Conservation (phyloP, 495 filamentous ascomycete species). For the Xylaria venustula region DNA sequence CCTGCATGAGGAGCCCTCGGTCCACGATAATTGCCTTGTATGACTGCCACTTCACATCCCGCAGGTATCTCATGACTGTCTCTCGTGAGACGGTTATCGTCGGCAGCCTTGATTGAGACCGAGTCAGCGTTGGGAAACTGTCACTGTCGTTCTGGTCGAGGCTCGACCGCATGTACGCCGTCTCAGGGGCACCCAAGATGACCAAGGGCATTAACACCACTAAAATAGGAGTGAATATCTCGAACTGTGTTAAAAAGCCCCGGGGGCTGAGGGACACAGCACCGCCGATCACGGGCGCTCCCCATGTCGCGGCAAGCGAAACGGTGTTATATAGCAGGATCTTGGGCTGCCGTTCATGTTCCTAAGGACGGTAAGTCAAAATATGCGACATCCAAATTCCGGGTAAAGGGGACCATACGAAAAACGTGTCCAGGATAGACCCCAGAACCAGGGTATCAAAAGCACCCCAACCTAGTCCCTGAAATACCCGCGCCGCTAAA, state of each 20-base stretch:
- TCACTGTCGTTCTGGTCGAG: conserved; percentile 27
- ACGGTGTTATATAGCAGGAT: conserved; percentile 40
- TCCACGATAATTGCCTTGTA: conserved; percentile 27
- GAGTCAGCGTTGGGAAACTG: conserved; percentile 23
- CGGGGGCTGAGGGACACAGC: conserved; percentile 35
- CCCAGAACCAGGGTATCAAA: conserved; percentile 48
- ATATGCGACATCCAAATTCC: not conserved
- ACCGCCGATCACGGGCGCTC: conserved; percentile 49
- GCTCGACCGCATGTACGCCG: conserved; percentile 40
- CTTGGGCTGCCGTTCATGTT: conserved; percentile 43
- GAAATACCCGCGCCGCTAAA: conserved; percentile 49
- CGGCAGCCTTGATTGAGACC: conserved; percentile 32
- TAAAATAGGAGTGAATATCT: conserved; percentile 47
- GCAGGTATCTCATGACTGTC: conserved; percentile 30
- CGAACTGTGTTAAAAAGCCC: conserved; percentile 44
- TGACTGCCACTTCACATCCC: conserved; percentile 39
- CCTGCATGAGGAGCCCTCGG: conserved; percentile 33
- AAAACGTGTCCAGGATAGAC: conserved; percentile 52
- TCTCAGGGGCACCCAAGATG: conserved; percentile 49
- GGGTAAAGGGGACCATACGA: conserved; percentile 35
- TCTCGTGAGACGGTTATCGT: conserved; percentile 29
- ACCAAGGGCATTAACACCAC: conserved; percentile 43
- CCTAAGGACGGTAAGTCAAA: conserved; percentile 31
- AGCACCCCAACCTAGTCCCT: conserved; percentile 53
- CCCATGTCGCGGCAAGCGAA: conserved; percentile 46